A percentile compares a stretch with the other conserved stretches of the same genome.
These are phyloP conservation scores for Moesziomyces sp. DNA, from an alignment of 1,284 basidiomycete species.

Conservation along the genomic window DNA sequence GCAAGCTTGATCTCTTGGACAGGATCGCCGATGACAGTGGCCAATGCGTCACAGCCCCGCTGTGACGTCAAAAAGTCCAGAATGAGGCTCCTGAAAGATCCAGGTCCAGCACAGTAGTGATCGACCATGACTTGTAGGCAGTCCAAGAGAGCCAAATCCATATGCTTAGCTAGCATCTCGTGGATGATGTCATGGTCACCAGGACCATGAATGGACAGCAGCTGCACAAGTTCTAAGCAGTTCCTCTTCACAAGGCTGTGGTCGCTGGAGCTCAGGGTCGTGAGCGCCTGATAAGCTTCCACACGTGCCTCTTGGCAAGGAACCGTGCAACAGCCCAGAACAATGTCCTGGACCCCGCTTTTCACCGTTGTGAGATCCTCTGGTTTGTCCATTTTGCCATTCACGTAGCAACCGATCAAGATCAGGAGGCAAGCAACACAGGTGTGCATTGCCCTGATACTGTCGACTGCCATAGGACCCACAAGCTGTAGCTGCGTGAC, in stretches of 20 bases:
- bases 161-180: slow-evolving; percentile 11
- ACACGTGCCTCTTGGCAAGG: not conserved
- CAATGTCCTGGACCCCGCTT: slow-evolving; percentile 3
- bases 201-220: slow-evolving; percentile 14
- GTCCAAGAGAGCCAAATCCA: slow-evolving; percentile 1
- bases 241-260: slow-evolving; percentile 11
- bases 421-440: slow-evolving; percentile 2
- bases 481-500: slow-evolving; percentile 1
- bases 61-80: slow-evolving; percentile 11
- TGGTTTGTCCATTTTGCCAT: not conserved
- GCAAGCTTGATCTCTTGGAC: slow-evolving; percentile 9
- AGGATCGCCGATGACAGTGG: slow-evolving; percentile 6
- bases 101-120: not conserved
- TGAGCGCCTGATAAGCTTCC: slow-evolving; percentile 10
- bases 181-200: slow-evolving; percentile 8
- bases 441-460: slow-evolving; percentile 11
- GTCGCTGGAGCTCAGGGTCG: slow-evolving; percentile 17
- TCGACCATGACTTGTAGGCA: slow-evolving; percentile 17
- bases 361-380: slow-evolving; percentile 1
- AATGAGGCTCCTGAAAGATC: not conserved
- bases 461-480: not conserved
- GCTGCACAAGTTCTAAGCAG: slow-evolving; percentile 14
- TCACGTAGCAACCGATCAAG: not conserved
- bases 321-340: slow-evolving; percentile 26
- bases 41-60: not conserved